Conservation (phyloP, 1,284 basidiomycete species). For the Cutaneotrichosporon arboriforme region DNA sequence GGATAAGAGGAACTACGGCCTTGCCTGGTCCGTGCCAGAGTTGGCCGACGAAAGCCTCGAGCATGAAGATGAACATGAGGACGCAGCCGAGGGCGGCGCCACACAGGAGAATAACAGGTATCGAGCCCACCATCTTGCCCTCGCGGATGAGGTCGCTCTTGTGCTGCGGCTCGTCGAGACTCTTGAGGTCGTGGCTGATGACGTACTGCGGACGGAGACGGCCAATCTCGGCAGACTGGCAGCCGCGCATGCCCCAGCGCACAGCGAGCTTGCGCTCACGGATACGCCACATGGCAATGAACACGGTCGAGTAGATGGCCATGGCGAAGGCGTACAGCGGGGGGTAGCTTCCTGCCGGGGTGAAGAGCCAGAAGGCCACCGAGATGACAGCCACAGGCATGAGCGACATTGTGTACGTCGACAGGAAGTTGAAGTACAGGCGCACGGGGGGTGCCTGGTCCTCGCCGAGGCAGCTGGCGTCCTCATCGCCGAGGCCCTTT, state of each 20-base stretch:
- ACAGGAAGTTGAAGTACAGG: slow-evolving; percentile 86
- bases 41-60: slow-evolving; percentile 79
- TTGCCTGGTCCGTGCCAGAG: slow-evolving; percentile 82
- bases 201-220: slow-evolving; percentile 64
- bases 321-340: slow-evolving; percentile 70
- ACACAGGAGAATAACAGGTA: slow-evolving; percentile 75
- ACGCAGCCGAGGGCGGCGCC: slow-evolving; percentile 64
- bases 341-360: slow-evolving; percentile 59
- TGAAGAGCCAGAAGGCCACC: slow-evolving; percentile 49
- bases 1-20: slow-evolving; percentile 68
- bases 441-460: slow-evolving; percentile 82
- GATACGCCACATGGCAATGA: slow-evolving; percentile 84
- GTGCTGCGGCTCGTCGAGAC: slow-evolving; percentile 13
- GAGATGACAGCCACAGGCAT: slow-evolving; percentile 52
- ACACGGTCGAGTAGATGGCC: slow-evolving; percentile 72
- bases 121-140: slow-evolving; percentile 62
- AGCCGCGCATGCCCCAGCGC: slow-evolving; percentile 68
- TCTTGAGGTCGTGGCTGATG: slow-evolving; percentile 46
- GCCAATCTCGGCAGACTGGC: slow-evolving; percentile 64
- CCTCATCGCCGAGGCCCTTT: slow-evolving; percentile 53
- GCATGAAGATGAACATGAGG: slow-evolving; percentile 72
- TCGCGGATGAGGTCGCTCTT: slow-evolving; percentile 51
- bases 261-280: slow-evolving; percentile 72
- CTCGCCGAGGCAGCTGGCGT: slow-evolving; percentile 26
- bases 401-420: slow-evolving; percentile 72